Conservation (phyloP, 2,329 filamentous ascomycete genomes). For the Claviceps cyperi region DNA sequence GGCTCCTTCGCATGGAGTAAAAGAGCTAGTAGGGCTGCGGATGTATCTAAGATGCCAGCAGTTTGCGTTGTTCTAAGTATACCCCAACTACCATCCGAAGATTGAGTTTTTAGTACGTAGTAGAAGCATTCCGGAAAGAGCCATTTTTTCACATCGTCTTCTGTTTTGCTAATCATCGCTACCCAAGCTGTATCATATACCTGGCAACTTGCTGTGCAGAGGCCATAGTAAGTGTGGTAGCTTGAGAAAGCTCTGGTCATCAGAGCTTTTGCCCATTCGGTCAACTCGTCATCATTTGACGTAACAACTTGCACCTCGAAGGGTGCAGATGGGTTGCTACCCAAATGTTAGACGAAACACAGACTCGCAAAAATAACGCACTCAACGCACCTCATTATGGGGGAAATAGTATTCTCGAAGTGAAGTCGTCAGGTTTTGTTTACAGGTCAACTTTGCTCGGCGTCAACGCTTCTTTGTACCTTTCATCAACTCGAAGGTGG, state of each 20-base stretch:
- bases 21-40: constrained; percentile 7
- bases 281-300: background rate
- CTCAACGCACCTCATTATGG: too few species aligned
- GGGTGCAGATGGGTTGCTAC: background rate
- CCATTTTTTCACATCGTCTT: constrained; percentile 1
- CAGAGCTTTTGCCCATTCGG: background rate
- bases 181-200: constrained; percentile 10
- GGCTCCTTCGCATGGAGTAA: constrained; percentile 2
- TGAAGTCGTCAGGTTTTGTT: too few species aligned
- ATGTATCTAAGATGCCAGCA: constrained; percentile 9
- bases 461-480: too few species aligned
- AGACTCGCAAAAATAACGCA: too few species aligned
- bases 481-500: too few species aligned
- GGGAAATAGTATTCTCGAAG: too few species aligned
- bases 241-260: background rate
- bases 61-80: background rate
- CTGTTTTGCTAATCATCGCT: constrained; percentile 5
- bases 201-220: background rate
- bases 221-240: background rate
- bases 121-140: constrained; percentile 9
- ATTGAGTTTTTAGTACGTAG: constrained; percentile 6
- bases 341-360: too few species aligned
- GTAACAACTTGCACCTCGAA: background rate
- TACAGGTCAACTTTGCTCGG: too few species aligned
- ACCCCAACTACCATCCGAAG: constrained; percentile 4